These are phyloP conservation scores for Steccherinum ochraceum DNA, from an alignment of 768 basidiomycete species.

Conservation along the genomic window DNA sequence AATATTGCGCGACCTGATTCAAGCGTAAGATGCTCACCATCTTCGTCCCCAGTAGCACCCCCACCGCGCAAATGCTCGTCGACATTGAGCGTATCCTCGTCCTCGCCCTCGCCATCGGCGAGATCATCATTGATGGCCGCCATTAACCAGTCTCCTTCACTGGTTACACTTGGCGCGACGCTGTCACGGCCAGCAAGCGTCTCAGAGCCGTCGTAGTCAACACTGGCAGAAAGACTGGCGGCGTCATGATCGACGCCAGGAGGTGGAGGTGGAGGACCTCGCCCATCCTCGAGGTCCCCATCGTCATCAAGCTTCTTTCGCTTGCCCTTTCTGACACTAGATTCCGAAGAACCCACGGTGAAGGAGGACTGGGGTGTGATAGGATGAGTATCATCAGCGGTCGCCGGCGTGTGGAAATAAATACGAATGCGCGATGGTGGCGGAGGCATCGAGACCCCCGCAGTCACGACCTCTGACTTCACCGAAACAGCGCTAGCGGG, in stretches of 20 bases:
- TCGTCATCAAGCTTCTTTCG: conserved; percentile 88
- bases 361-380: conserved; percentile 57
- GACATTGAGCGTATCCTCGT: conserved; percentile 16
- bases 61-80: conserved; percentile 18
- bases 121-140: conserved; percentile 77
- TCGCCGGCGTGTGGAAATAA: conserved; percentile 87
- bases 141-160: conserved; percentile 86
- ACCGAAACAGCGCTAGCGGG: conserved; percentile 6
- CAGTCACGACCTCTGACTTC: conserved; percentile 14
- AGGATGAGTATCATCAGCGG: conserved; percentile 72
- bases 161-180: conserved; percentile 62
- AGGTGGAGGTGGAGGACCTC: conserved; percentile 63
- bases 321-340: conserved; percentile 70
- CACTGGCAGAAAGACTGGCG: conserved; percentile 50
- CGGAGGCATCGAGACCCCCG: conserved; percentile 30
- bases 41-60: conserved; percentile 8
- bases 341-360: conserved; percentile 34
- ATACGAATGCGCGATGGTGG: conserved; percentile 82
- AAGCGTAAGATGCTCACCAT: conserved; percentile 25
- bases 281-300: conserved; percentile 68
- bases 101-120: conserved; percentile 35
- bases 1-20: conserved; percentile 16
- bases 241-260: conserved; percentile 40
- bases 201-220: conserved; percentile 20
- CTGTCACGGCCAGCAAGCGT: conserved; percentile 45